A percentile compares a stretch with the other conserved stretches of the same genome.
Evolutionary conservation across 495 filamentous ascomycete genomes (phyloP).

Genomic region (Neurospora sp.): DNA sequence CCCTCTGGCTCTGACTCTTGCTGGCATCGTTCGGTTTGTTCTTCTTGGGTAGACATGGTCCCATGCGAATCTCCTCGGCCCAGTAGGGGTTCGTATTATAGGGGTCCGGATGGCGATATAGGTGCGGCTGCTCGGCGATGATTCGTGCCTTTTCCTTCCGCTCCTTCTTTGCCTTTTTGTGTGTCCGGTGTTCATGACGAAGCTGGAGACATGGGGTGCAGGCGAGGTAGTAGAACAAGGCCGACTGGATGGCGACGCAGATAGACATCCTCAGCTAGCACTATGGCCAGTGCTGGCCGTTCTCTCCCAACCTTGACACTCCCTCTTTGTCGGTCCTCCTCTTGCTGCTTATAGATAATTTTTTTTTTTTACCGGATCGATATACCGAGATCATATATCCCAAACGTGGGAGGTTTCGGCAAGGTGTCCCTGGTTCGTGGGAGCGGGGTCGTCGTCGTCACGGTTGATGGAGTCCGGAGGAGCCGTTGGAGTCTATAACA

Average conservation of each 20-base stretch:
- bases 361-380: background rate
- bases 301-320: background rate
- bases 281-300: background rate
- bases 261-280: conserved; percentile 38
- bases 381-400: background rate
- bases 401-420: background rate
- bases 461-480: background rate
- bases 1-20: conserved; percentile 39
- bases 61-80: conserved; percentile 71
- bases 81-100: conserved; percentile 81
- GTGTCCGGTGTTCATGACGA: conserved; percentile 51
- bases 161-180: conserved; percentile 51
- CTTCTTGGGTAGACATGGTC: conserved; percentile 61
- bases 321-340: background rate
- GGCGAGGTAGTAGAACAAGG: conserved; percentile 75
- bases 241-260: conserved; percentile 56
- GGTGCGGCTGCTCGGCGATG: conserved; percentile 56
- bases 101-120: conserved; percentile 69
- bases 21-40: conserved; percentile 36
- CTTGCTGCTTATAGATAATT: background rate
- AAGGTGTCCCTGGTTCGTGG: background rate
- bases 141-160: conserved; percentile 49
- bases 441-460: background rate
- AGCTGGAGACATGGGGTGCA: conserved; percentile 70
- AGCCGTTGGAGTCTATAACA: background rate